phyloP scores from a whole-genome alignment of 352 stramenopile species.

The Pythium oligandrum region DNA sequence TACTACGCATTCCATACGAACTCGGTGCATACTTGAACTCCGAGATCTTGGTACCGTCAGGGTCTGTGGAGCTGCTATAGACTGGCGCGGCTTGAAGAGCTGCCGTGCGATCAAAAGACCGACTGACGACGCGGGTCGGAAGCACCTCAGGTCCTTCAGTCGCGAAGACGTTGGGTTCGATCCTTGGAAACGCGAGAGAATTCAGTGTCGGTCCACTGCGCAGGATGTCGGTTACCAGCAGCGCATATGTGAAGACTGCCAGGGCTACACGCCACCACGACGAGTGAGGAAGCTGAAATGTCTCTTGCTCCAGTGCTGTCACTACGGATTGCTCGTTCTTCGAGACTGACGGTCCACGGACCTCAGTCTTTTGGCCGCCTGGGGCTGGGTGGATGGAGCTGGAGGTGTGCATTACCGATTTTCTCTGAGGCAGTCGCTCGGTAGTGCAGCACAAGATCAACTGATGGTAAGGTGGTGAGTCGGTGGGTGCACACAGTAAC shows the following conservation, averaged over 20 bases:
- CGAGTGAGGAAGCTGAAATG: constrained; percentile 12
- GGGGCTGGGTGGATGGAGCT: too few species aligned
- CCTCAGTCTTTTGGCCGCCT: too few species aligned
- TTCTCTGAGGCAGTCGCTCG: too few species aligned
- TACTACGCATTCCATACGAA: constrained; percentile 18
- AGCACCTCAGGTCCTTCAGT: constrained; percentile 8
- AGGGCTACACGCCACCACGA: constrained; percentile 13
- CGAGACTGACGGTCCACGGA: too few species aligned
- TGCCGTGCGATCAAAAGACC: neutral
- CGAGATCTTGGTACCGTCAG: neutral
- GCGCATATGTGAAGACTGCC: constrained; percentile 15
- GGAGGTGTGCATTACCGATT: too few species aligned
- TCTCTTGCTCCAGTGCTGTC: neutral
- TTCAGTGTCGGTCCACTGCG: constrained; percentile 18
- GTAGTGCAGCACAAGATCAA: too few species aligned
- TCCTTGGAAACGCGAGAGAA: constrained; percentile 14
- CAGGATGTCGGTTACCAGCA: constrained; percentile 19
- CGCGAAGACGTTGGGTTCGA: constrained; percentile 23
- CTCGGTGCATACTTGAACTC: constrained; percentile 19
- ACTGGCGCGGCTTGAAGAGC: constrained; percentile 1
- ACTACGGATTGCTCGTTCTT: too few species aligned
- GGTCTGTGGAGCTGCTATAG: neutral
- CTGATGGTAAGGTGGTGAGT: too few species aligned
- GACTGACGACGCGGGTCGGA: constrained; percentile 7
- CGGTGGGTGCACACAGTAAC: too few species aligned